Base-by-base conservation (phyloP, 345 rosid species). In the Passiflora organensis region DNA sequence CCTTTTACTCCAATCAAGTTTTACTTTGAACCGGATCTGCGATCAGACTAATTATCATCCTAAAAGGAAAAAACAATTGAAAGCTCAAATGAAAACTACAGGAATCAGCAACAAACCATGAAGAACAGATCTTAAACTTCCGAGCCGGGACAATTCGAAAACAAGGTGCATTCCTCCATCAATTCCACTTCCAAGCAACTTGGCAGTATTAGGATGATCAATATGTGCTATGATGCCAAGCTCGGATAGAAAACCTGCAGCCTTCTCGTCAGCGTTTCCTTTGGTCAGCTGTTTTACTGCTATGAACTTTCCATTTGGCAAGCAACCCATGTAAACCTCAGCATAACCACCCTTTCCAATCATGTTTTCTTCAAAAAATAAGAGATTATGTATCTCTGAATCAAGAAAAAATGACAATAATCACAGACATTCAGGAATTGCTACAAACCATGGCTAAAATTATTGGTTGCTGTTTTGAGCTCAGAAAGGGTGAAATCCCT, bases 281-380 rank as follows among this genome's bases (percentile, higher is more conserved):
- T 78, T 85, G 2, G 48, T 83, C 13, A 85, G 73, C 39, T 74
- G 79, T 71, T 91, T 91, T 44, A 91, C 70, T 5, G 98, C 98
- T 32, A 91, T 75, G 9, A 83, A 72, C 58, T 66, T 76, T 25
- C 93, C 98, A 60, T 79, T 78, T 6, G 54, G 71, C 73, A 91
- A 46, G 12, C 70, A 32, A 13, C 96, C 98, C 72, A 74, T 80
- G 76, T 79, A 91, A 32, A 91, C 98, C 56, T 85, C 82, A n/a
- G 96, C 88, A 58, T 63, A 91, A 51, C 98, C 98, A 51, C 98
- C 98, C 71, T 65, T 72, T 25, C 98, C 98, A 43, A 91, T 87
- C 37, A 91, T 41, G 66, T 91, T 91, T 38, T 76, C 98, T 91
- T 34, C 69, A 72, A 48, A 63, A 65, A 32, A 18, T 53, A 20